Base-by-base conservation (phyloP, 805 yeast genomes). In the Pichia insulana region DNA sequence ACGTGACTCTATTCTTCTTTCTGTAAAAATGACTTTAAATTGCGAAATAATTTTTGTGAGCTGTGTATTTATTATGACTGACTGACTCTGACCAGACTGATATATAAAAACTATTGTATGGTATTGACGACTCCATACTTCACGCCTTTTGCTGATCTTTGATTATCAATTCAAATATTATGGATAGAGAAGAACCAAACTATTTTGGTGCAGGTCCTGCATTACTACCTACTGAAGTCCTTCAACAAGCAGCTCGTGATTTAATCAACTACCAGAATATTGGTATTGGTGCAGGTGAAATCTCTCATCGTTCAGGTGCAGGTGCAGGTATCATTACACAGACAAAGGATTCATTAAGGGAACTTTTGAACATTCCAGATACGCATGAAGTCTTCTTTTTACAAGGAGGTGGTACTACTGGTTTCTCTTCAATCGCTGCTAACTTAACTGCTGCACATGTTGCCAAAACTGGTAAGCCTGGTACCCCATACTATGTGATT, bases 121-220 rank as follows among this genome's bases (percentile, higher is more conserved):
- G n/a, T n/a, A n/a, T n/a, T n/a, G n/a, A n/a, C n/a, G n/a, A n/a
- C n/a, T n/a, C n/a, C n/a, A n/a, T n/a, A n/a, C n/a, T n/a, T n/a
- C n/a, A n/a, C n/a, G n/a, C n/a, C n/a, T n/a, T n/a, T n/a, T n/a
- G n/a, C n/a, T n/a, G n/a, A n/a, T n/a, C n/a, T n/a, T n/a, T n/a
- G n/a, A n/a, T n/a, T n/a, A n/a, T n/a, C n/a, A n/a, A n/a, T n/a
- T n/a, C n/a, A n/a, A n/a, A n/a, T n/a, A n/a, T n/a, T 11, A 62
- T 80, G 41, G 71, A 74, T 37, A 76, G 90, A 68, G 79, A 71
- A 60, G 80, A 79, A 56, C 87, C 88, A 43, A 68, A 76, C 56
- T 85, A 92, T 61, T 92, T 87, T 56, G 98, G 97, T 44, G 97
- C 99, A n/a, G 99, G 99, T 12, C 99, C 99, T 38, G 98, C 98